Evolutionary conservation across 2,329 filamentous ascomycete species (phyloP), one percentile per base, ranked within the genome.

Genomic region (Colletotrichum tofieldiae): DNA sequence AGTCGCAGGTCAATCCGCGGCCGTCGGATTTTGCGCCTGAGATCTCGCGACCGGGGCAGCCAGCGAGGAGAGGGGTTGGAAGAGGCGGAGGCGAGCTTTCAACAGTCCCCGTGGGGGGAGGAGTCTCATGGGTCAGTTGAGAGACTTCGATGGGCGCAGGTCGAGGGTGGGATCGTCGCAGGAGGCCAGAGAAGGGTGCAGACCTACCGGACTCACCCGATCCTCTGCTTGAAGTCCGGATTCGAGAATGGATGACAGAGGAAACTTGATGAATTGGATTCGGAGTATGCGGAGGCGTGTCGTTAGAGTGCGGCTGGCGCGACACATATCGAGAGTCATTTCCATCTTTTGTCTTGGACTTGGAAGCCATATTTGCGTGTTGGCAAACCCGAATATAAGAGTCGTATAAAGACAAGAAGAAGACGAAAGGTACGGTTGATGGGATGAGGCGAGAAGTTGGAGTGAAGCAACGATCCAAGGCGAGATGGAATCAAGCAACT

Each of bases 21-120:
- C 78, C 79, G 39, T 84, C 81, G 1, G 81, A 84, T 60, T 80
- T 82, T 18, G 83, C 79, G 4, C 77, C 77, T 0, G 81, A 82
- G 12, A 84, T 73, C 63, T 84, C 83, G 64, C 82, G 78, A 2
- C 83, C 83, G 0, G 83, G 82, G 67, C 82, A 79, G 7, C 83
- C 82, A 61, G 73, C 77, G 12, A 84, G 77, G 0, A 84, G 77
- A 88, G 83, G 95, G 12, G 51, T 65, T 11, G 70, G 29, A 39
- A 71, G 52, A 16, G 65, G 62, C n/a, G 70, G 65, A 18, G 60
- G 8, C 43, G 26, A 20, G 59, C 7, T 55, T 32, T 45, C 63
- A 18, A 49, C 58, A 12, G 32, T 5, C 8, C 14, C 37, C 4
- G 58, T 54, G 32, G 18, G 43, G n/a, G 39, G 32, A 8, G 54